Evolutionary conservation across 2,329 filamentous ascomycete genomes (phyloP).

Genomic region (Aspergillus ruber): DNA sequence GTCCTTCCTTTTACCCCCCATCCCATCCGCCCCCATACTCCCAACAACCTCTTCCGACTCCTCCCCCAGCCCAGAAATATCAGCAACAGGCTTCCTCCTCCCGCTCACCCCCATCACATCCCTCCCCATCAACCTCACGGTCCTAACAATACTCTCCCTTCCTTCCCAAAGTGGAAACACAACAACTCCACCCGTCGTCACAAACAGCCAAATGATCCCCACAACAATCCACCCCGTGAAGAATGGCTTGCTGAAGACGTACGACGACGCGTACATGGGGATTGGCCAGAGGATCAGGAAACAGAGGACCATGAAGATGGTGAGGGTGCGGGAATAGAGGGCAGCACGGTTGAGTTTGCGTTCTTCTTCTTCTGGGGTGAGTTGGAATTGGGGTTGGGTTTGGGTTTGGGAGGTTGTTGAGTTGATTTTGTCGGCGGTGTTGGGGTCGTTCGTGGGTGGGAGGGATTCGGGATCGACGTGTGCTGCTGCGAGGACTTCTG

Average conservation of each 20-base stretch:
- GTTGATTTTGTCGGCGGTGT: slow-evolving; percentile 12
- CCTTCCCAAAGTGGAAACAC: slow-evolving; percentile 79
- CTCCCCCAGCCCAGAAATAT: slow-evolving; percentile 6
- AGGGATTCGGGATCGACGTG: slow-evolving; percentile 61
- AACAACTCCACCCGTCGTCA: slow-evolving; percentile 65
- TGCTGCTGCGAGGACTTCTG: slow-evolving; percentile 59
- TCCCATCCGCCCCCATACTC: not conserved
- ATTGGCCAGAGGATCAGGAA: slow-evolving; percentile 84
- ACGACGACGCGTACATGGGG: slow-evolving; percentile 77
- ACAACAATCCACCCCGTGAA: slow-evolving; percentile 76
- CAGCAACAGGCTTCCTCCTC: slow-evolving; percentile 22
- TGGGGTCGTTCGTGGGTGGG: slow-evolving; percentile 43
- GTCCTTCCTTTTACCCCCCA: not conserved
- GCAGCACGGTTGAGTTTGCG: slow-evolving; percentile 50
- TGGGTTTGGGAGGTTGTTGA: not conserved
- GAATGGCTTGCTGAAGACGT: slow-evolving; percentile 75
- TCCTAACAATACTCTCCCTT: slow-evolving; percentile 57
- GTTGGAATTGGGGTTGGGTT: not conserved
- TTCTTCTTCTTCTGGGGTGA: slow-evolving; percentile 40
- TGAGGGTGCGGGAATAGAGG: slow-evolving; percentile 51
- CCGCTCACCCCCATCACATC: slow-evolving; percentile 53
- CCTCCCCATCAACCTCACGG: slow-evolving; percentile 54
- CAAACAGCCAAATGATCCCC: slow-evolving; percentile 75
- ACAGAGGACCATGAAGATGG: slow-evolving; percentile 59
- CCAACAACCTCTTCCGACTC: not conserved